phyloP scores from a whole-genome alignment of 148 eudicot genomes.

The Arctostaphylos glauca region DNA sequence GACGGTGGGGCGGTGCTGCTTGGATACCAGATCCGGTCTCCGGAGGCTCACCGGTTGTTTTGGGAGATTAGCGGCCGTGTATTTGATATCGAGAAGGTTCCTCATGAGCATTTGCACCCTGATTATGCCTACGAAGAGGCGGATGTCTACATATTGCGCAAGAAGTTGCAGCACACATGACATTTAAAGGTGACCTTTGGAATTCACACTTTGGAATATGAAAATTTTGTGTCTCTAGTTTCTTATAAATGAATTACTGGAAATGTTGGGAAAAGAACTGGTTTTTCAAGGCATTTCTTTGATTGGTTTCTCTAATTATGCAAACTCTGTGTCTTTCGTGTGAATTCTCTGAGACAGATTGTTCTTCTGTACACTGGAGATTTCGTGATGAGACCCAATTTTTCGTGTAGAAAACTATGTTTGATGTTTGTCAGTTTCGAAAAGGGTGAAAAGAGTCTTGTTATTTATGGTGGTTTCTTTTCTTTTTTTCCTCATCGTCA shows the following conservation, averaged over 20 bases:
- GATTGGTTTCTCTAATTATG: too few species aligned
- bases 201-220: background rate
- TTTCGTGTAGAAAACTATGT: background rate
- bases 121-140: slow-evolving; percentile 83
- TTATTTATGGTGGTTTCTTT: background rate
- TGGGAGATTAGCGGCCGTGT: slow-evolving; percentile 58
- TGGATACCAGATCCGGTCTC: slow-evolving; percentile 82
- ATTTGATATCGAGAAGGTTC: slow-evolving; percentile 62
- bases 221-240: too few species aligned
- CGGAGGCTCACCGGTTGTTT: slow-evolving; percentile 73
- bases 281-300: background rate
- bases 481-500: too few species aligned
- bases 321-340: background rate
- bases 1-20: slow-evolving; percentile 70
- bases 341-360: background rate
- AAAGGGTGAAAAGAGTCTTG: too few species aligned
- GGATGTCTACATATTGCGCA: slow-evolving; percentile 67
- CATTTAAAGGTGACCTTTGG: background rate
- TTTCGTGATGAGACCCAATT: background rate
- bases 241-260: background rate
- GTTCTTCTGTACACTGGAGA: background rate
- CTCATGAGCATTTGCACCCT: slow-evolving; percentile 71
- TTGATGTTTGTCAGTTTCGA: too few species aligned
- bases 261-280: background rate
- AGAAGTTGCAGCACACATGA: slow-evolving; percentile 35